A percentile compares a stretch with the other conserved stretches of the same genome.
Evolutionary conservation across 805 yeast genomes (phyloP).

Genomic region (Saccharomycopsis capsularis): DNA sequence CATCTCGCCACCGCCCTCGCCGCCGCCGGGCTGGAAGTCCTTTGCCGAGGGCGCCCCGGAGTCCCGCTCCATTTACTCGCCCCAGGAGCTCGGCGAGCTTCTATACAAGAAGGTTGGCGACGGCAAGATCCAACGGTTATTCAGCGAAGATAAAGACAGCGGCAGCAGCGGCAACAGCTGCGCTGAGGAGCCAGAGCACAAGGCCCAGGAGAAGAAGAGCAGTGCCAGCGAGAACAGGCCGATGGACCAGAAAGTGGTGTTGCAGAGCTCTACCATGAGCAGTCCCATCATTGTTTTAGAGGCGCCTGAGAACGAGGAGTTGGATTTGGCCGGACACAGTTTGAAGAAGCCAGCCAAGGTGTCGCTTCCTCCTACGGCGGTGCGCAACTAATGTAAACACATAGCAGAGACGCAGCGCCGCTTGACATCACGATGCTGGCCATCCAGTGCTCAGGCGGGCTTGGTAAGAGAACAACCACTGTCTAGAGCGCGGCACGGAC

Average conservation of each 20-base stretch:
- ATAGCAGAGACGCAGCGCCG: too few relatives aligned
- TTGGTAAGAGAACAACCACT: too few relatives aligned
- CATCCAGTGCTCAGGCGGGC: too few relatives aligned
- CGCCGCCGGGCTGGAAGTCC: slow-evolving; percentile 22
- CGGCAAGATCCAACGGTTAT: slow-evolving; percentile 10
- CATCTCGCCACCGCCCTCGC: slow-evolving; percentile 22
- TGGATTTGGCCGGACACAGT: neutral
- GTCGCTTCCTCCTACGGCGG: slow-evolving; percentile 9
- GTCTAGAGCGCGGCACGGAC: too few relatives aligned
- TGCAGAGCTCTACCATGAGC: slow-evolving; percentile 7
- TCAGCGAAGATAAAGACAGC: neutral
- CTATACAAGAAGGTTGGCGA: slow-evolving; percentile 18
- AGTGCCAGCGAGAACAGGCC: neutral
- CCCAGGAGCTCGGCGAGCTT: slow-evolving; percentile 19
- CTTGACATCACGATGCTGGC: too few relatives aligned
- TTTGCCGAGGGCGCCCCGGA: slow-evolving; percentile 20
- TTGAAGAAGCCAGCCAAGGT: slow-evolving; percentile 6
- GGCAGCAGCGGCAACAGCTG: neutral
- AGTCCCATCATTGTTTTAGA: slow-evolving; percentile 22
- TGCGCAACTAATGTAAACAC: too few relatives aligned
- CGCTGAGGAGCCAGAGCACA: neutral
- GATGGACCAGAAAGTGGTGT: slow-evolving; percentile 15
- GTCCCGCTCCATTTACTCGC: slow-evolving; percentile 15
- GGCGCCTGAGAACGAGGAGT: slow-evolving; percentile 14
- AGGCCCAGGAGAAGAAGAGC: neutral